Base-by-base conservation (phyloP, 148 eudicot species). In the Persicaria maculosa region DNA sequence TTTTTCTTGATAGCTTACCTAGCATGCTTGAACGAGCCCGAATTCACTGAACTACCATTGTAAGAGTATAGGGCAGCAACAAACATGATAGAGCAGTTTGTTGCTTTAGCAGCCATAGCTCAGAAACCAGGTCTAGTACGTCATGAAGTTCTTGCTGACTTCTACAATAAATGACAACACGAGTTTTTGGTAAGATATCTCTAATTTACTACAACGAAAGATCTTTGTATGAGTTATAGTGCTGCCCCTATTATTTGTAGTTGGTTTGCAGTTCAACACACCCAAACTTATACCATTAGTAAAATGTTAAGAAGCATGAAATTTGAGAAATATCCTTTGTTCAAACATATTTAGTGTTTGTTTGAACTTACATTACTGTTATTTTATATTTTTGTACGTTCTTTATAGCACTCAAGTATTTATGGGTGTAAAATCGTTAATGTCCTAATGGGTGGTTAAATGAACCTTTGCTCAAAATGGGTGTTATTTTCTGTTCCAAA, bases 11-110 rank as follows among this genome's bases (percentile, higher is more conserved):
- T 88, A 95, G 99, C 84, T 76, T 92, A 96, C 81, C 88, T 95
- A 80, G 85, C 85, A 1, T 88, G 87, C 40, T 90, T 96, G 53
- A 90, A 85, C 61, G 91, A 89, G 50, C 81, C 78, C 48, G 94
- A 89, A 59, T 69, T 84, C 58, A 85, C 83, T 22, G 91, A 92
- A 77, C 90, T 92, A 72, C 93, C 88, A 1, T 81, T 96, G 80
- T 76, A 90, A 47, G 99, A 96, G 85, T 92, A 92, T 71, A 92
- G 68, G 78, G 76, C 85, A 25, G 97, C 99, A 73, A 92, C 94
- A 72, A 96, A 96, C 83, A 78, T 92, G 97, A 96, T 97, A 0
- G 99, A 96, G 11, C 97, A 92, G 78, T 85, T 96, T 78, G 86
- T 93, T 54, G 97, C 97, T 77, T 85, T 96, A 58, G 86, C 87